These are phyloP conservation scores for Yamadazyma songkhlaensis DNA, from an alignment of 1,139 yeast genomes.

Conservation along the genomic window DNA sequence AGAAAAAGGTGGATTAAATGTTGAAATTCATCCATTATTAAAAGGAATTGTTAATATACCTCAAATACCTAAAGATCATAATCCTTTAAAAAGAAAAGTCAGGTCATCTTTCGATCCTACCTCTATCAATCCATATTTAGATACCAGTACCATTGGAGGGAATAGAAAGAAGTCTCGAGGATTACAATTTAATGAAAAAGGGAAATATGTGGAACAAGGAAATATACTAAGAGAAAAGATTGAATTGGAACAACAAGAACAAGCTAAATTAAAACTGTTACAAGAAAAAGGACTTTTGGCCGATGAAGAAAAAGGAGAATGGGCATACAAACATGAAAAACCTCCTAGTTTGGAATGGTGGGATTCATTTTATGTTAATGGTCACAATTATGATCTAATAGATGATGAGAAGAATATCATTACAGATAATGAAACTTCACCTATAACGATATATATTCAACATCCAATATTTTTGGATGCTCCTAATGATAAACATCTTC, in stretches of 20 bases:
- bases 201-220: slow-evolving; percentile 60
- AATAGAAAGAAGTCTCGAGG: slow-evolving; percentile 23
- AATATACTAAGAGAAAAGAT: slow-evolving; percentile 41
- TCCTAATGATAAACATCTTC: slow-evolving; percentile 48
- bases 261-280: slow-evolving; percentile 21
- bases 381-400: slow-evolving; percentile 22
- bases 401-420: slow-evolving; percentile 19
- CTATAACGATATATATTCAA: slow-evolving; percentile 64
- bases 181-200: slow-evolving; percentile 54
- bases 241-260: slow-evolving; percentile 26
- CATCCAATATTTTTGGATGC: slow-evolving; percentile 74
- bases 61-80: slow-evolving; percentile 22
- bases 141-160: slow-evolving; percentile 28
- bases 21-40: slow-evolving; percentile 61
- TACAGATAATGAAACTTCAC: slow-evolving; percentile 41
- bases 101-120: slow-evolving; percentile 36
- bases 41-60: slow-evolving; percentile 28
- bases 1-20: slow-evolving; percentile 42
- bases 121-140: slow-evolving; percentile 61
- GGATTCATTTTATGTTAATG: slow-evolving; percentile 56
- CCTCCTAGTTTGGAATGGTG: slow-evolving; percentile 83
- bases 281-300: slow-evolving; percentile 46
- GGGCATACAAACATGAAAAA: slow-evolving; percentile 35
- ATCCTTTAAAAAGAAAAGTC: slow-evolving; percentile 28
- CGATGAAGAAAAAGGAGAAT: slow-evolving; percentile 50